Evolutionary conservation across 1,284 basidiomycete species (phyloP).

Genomic region (Cryptococcus jaspeensis): DNA sequence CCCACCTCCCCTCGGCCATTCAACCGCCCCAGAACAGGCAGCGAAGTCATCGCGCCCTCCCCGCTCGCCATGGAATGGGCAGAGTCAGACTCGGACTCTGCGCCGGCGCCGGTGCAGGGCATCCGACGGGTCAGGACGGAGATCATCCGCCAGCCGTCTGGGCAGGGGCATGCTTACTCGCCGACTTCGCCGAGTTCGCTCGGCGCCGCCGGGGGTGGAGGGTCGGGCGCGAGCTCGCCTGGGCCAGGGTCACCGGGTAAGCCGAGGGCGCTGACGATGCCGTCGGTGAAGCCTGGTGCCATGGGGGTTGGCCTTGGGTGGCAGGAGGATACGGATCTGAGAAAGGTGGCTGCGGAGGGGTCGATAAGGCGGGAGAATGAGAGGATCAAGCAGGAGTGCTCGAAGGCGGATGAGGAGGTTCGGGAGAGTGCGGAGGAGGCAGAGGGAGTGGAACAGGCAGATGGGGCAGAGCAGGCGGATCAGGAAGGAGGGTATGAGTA

Average conservation of each 20-base stretch:
- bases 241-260: too few relatives aligned
- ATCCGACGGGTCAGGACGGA: constrained; percentile 31
- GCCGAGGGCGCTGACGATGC: too few relatives aligned
- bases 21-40: constrained; percentile 26
- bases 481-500: constrained; percentile 6
- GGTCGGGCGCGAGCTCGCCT: too few relatives aligned
- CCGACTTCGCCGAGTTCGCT: constrained; percentile 5
- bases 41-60: constrained; percentile 43
- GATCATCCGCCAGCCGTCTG: constrained; percentile 10
- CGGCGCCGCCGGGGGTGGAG: too few relatives aligned
- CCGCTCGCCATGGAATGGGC: constrained; percentile 47
- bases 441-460: constrained; percentile 13
- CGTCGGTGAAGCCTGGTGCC: too few relatives aligned
- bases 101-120: constrained; percentile 1
- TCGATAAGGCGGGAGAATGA: constrained; percentile 20
- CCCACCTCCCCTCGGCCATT: not conserved
- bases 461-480: constrained; percentile 6
- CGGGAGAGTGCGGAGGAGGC: not conserved
- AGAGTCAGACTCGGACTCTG: constrained; percentile 13
- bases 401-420: constrained; percentile 8
- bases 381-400: not conserved
- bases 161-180: constrained; percentile 5
- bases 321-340: constrained; percentile 28
- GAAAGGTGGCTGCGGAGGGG: constrained; percentile 23
- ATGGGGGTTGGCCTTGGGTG: not conserved